phyloP scores from a whole-genome alignment of 2,329 filamentous ascomycete species.

The Colletotrichum sp. region DNA sequence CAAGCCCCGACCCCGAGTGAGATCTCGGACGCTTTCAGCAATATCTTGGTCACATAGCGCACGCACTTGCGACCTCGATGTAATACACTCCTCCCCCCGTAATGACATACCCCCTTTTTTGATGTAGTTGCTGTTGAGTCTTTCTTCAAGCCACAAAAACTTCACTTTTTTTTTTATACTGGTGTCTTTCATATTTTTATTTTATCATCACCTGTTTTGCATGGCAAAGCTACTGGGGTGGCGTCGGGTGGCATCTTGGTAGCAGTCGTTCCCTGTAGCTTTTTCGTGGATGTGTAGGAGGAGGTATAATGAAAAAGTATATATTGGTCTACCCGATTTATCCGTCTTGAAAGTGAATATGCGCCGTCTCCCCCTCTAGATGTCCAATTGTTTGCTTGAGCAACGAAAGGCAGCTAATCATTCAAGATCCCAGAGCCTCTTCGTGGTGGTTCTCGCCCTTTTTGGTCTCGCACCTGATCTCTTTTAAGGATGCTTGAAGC shows the following conservation, averaged over 20 bases:
- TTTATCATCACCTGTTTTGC: not conserved
- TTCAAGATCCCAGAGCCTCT: not conserved
- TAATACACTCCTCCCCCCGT: not conserved
- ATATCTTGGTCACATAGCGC: slow-evolving; percentile 53
- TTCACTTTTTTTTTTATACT: not conserved
- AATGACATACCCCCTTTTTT: slow-evolving; percentile 14
- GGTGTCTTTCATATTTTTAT: not conserved
- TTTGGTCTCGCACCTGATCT: accelerated
- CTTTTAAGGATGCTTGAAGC: not conserved
- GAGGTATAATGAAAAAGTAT: slow-evolving; percentile 2
- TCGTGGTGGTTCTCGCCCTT: not conserved
- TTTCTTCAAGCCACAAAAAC: not conserved
- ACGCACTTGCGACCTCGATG: not conserved
- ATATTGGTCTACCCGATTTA: not conserved
- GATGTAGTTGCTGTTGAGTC: not conserved
- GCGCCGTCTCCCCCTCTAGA: not conserved
- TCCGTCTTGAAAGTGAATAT: accelerated
- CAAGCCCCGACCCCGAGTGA: slow-evolving; percentile 50
- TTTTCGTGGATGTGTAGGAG: not conserved
- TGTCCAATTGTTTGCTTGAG: not conserved
- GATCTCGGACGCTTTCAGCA: slow-evolving; percentile 61
- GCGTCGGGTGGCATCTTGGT: slow-evolving; percentile 15
- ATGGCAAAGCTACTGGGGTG: slow-evolving; percentile 12
- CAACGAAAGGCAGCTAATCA: not conserved
- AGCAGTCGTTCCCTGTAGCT: slow-evolving; percentile 8